Evolutionary conservation across 192 early-diverging fungal species (phyloP), one percentile per base, ranked within the genome.

Genomic region (Phycomyces blakesleeanus): DNA sequence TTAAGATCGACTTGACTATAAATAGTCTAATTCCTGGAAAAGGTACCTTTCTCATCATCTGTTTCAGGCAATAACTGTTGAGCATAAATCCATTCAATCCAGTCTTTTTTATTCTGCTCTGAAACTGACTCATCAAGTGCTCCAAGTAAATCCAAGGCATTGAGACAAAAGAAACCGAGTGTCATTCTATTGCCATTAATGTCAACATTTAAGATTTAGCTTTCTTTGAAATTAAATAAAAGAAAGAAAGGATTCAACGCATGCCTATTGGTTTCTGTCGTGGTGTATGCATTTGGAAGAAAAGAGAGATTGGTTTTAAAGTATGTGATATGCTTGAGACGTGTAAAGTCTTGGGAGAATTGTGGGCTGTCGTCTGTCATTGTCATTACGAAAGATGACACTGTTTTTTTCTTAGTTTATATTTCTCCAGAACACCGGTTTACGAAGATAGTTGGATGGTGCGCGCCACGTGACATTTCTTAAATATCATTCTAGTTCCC

Each of bases 31-130:
- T n/a, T n/a, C n/a, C n/a, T n/a, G n/a, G n/a, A n/a, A n/a, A n/a
- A n/a, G n/a, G n/a, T 54, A 40, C 27, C 57, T 37, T 40, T 82
- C 38, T 60, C 16, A 22, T 70, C 63, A 14, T 71, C 55, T 22
- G 47, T 29, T 38, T 72, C 59, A 2, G 83, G 85, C 12, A 80
- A 51, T n/a, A 92, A 75, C 65, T 98, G 95, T 74, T 97, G 95
- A 18, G 85, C 88, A 80, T 98, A 99, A 40, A 99, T 87, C 97
- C 97, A 99, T 26, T 98, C 93, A 37, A 97, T 83, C 84, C 89
- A 93, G 25, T 73, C 82, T 16, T 68, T 39, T 56, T 83, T 82
- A 57, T 91, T 70, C 53, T 81, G 72, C 11, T 74, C 73, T 0
- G 80, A 59, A 12, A 93, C 37, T 5, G 56, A 55, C 7, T 71